Base-by-base conservation (phyloP, 2,329 filamentous ascomycete genomes). In the Teratosphaeria pseudoeucalypti region DNA sequence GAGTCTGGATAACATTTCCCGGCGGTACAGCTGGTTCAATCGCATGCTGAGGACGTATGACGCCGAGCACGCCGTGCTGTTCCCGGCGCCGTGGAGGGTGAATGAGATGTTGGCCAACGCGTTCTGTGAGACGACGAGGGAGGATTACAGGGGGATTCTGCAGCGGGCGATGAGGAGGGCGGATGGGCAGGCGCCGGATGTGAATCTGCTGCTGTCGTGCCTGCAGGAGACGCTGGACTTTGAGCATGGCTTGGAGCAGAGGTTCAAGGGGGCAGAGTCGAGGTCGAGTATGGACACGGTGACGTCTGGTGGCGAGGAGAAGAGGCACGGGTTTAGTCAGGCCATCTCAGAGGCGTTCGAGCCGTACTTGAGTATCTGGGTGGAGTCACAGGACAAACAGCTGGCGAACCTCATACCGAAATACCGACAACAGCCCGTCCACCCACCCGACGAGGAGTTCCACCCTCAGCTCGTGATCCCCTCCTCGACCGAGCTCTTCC, bases 331-430 rank as follows among this genome's bases (percentile, higher is more conserved):
- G 58, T 96, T 96, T 72, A 88, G 89, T 58, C 90, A 95, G 59
- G 87, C 90, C 3, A 96, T 99, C 62, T 97, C 94, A 0, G 90
- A 95, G 63, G 94, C 94, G 0, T 99, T 99, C 70, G 94, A 97
- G 75, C 94, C 94, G 1, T 99, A 97, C 73, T 81, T 99, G 64
- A 96, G 90, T 71, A 78, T 99, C 3, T 99, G 94, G 94, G 91
- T 99, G 1, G 92, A 97, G 61, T 92, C 90, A 10, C 94, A 97
- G 74, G 92, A 96, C 74, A 92, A 86, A 67, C 87, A 95, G 68
- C 79, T 97, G 60, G 87, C 90, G 6, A 75, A 80, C 7, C 85
- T 97, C 75, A 89, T 99, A 64, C 91, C 91, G 0, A 90, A 85
- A 71, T 97, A 97, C 74, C 89, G 88, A 64, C 83, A 82, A 61